Evolutionary conservation across 2,329 filamentous ascomycete species (phyloP).

Genomic region (Cadophora malorum): DNA sequence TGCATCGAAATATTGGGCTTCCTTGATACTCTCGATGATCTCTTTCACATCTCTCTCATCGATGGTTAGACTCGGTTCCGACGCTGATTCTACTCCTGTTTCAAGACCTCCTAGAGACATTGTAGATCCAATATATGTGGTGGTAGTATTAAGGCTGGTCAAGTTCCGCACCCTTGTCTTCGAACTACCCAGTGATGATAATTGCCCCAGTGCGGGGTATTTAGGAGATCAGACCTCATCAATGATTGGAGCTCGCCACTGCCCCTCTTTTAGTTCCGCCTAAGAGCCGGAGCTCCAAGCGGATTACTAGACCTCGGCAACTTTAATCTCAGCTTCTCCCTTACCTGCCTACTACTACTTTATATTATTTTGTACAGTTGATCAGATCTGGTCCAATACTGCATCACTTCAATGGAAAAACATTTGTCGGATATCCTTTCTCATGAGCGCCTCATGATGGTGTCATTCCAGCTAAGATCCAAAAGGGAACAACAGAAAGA

Average conservation of each 20-base stretch:
- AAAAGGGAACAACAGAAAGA: background rate
- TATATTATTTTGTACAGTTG: no score
- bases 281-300: background rate
- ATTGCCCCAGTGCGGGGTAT: constrained; percentile 15
- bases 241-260: background rate
- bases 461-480: constrained; percentile 18
- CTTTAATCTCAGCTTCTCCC: background rate
- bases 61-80: constrained; percentile 53
- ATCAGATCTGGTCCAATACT: background rate
- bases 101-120: constrained; percentile 9
- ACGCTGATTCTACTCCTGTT: background rate
- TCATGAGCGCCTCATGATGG: constrained; percentile 25
- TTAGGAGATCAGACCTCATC: background rate
- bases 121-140: constrained; percentile 3
- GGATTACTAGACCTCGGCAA: background rate
- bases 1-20: constrained; percentile 44
- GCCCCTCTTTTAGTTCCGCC: background rate
- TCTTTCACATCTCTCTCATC: constrained; percentile 45
- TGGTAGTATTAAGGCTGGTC: background rate
- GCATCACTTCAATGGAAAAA: background rate
- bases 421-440: background rate
- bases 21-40: constrained; percentile 41
- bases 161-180: background rate
- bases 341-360: background rate
- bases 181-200: background rate